Base-by-base conservation (phyloP, 108 stramenopile genomes). In the Aurantiochytrium sp. region DNA sequence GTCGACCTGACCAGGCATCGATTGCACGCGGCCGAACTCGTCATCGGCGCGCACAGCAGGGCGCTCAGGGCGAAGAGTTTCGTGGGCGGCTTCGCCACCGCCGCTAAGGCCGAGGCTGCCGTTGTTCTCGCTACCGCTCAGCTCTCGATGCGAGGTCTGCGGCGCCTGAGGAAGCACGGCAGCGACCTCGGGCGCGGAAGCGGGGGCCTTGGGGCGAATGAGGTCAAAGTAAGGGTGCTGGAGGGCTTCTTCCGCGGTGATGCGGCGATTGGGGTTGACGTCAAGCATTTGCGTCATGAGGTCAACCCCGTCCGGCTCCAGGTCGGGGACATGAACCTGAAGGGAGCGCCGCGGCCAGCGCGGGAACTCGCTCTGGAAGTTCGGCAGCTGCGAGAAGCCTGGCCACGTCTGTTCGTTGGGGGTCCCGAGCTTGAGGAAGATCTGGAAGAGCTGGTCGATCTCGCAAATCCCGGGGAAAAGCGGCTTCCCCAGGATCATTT, bases 391-490 rank as follows among this genome's bases (percentile, higher is more conserved):
- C 15, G 36, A 55, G 22, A 86, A 86, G 12, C 55, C 37, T 41
- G 54, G 19, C 96, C 97, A 97, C 24, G 85, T 89, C 41, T 89
- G 88, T 17, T 95, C 92, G 4, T 91, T 95, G 0, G 98, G 98
- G 2, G 93, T 91, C 0, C 98, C 98, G 0, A 98, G 73, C 86
- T 97, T 89, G 81, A 90, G 69, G 55, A 97, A 96, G 88, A 97
- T 96, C 65, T 95, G 95, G 89, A 95, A 95, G 12, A 96, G 90
- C 89, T 97, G 96, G 87, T 96, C 96, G 89, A 95, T 96, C 87
- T 95, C 95, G 15, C 88, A 91, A 53, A 95, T 91, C 55, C 96
- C 96, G 8, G 95, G 95, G 87, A 96, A 96, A 21, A 97, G 91
- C 1, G 96, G 95, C 88, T 95, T 91, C 17, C 97, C 96, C 1